These are phyloP conservation scores for Neonectria neomacrospora DNA, from an alignment of 2,329 filamentous ascomycete species.

Conservation along the genomic window DNA sequence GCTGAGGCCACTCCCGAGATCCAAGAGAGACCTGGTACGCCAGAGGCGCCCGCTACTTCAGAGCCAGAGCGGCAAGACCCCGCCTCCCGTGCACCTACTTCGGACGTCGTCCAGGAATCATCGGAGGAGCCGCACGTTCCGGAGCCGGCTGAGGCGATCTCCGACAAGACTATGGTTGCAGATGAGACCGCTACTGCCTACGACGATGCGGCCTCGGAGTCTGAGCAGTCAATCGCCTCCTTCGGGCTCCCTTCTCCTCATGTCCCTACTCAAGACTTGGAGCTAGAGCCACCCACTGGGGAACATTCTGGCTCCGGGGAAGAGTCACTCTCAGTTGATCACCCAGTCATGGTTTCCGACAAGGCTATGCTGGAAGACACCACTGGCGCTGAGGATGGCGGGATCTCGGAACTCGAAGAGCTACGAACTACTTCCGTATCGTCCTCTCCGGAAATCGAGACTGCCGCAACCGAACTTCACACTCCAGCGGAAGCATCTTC, in stretches of 20 bases:
- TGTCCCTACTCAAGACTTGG: not conserved
- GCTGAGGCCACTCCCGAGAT: not conserved
- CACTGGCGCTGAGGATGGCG: not conserved
- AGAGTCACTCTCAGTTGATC: not conserved
- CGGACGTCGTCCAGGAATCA: not conserved
- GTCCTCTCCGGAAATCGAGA: constrained; percentile 12
- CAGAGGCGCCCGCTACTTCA: not conserved
- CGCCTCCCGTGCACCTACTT: not conserved
- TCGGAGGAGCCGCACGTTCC: not conserved
- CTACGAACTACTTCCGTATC: constrained; percentile 9
- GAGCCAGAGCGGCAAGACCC: not conserved
- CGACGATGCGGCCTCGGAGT: not conserved
- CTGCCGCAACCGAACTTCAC: constrained; percentile 8
- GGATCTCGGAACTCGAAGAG: not conserved
- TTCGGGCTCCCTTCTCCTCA: not conserved
- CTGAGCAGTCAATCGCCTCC: not conserved
- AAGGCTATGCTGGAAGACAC: not conserved
- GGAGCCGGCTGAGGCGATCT: not conserved
- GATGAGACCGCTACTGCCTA: constrained; percentile 3
- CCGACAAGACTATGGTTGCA: not conserved
- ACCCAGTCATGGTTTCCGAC: not conserved
- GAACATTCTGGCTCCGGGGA: not conserved
- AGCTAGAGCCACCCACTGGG: not conserved
- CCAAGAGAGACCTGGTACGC: not conserved
- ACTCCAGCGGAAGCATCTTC: constrained; percentile 11